These are phyloP conservation scores for Linnemannia hyalina DNA, from an alignment of 192 early-diverging fungal species.

Conservation along the genomic window DNA sequence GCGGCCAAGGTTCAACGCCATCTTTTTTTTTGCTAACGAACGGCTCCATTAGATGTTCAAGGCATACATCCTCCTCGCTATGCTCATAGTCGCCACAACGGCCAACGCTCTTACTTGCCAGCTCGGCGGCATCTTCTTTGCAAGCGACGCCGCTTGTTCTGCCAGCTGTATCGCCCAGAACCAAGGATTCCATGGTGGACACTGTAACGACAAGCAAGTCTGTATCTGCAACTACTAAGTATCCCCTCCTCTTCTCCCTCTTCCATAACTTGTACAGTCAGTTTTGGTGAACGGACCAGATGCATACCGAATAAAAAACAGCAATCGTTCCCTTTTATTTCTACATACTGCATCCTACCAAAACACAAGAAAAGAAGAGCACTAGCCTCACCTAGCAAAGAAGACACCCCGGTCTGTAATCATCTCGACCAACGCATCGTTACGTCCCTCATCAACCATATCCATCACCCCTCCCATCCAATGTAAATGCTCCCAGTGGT, in stretches of 20 bases:
- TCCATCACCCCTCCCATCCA: slow-evolving; percentile 3
- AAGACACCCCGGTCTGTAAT: not conserved
- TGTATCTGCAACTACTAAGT: not conserved
- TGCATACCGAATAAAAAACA: too few species aligned
- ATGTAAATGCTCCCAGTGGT: not conserved
- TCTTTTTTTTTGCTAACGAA: too few species aligned
- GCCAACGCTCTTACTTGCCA: not conserved
- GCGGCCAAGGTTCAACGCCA: too few species aligned
- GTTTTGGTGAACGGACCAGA: too few species aligned
- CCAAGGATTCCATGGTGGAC: not conserved
- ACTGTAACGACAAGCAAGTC: not conserved
- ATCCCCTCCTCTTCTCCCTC: too few species aligned
- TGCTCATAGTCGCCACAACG: too few species aligned
- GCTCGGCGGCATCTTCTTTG: not conserved
- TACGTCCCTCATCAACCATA: not conserved
- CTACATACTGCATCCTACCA: too few species aligned
- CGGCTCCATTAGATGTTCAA: too few species aligned
- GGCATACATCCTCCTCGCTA: too few species aligned
- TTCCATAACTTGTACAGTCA: too few species aligned
- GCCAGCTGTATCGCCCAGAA: not conserved
- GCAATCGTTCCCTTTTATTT: too few species aligned
- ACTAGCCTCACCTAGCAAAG: not conserved
- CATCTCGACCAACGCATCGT: not conserved
- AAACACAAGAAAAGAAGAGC: not conserved
- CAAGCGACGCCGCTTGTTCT: not conserved